These are phyloP conservation scores for Mortierella sp. DNA, from an alignment of 371 early-diverging fungal genomes.

Conservation along the genomic window DNA sequence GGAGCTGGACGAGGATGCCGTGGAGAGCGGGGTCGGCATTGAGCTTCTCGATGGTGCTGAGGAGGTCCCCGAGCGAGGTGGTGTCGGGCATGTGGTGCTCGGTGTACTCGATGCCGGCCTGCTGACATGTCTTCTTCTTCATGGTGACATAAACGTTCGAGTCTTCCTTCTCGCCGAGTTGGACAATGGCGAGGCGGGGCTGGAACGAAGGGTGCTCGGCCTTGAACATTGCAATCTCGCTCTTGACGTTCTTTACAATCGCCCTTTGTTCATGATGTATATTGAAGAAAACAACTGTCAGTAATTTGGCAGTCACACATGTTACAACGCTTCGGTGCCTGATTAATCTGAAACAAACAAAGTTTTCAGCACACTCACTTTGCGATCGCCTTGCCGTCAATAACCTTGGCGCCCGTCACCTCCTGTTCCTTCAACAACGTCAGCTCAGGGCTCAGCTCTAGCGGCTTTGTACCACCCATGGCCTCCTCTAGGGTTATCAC, in stretches of 20 bases:
- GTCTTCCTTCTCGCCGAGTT: constrained; percentile 94
- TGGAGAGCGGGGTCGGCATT: constrained; percentile 86
- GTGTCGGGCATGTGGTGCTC: constrained; percentile 39
- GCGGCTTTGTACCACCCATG: constrained; percentile 45
- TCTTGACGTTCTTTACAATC: constrained; percentile 71
- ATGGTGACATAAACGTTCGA: constrained; percentile 92
- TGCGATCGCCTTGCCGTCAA: constrained; percentile 82
- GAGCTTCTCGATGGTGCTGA: constrained; percentile 70
- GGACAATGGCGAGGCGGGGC: constrained; percentile 90
- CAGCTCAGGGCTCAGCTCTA: constrained; percentile 46
- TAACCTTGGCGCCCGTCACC: constrained; percentile 65
- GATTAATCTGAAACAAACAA: neutral
- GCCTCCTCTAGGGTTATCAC: constrained; percentile 45
- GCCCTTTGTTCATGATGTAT: constrained; percentile 55
- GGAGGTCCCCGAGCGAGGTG: constrained; percentile 55
- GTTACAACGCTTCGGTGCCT: neutral
- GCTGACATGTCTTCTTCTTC: constrained; percentile 90
- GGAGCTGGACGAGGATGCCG: constrained; percentile 95
- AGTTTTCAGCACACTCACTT: constrained; percentile 58
- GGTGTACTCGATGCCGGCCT: constrained; percentile 59
- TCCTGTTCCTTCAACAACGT: constrained; percentile 32
- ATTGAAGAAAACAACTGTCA: constrained; percentile 10
- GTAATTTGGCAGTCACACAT: constrained; percentile 30
- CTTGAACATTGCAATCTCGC: constrained; percentile 74
- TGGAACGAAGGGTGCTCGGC: constrained; percentile 71